Base-by-base conservation (phyloP, 345 rosid genomes). In the Arabidopsis arenosa region DNA sequence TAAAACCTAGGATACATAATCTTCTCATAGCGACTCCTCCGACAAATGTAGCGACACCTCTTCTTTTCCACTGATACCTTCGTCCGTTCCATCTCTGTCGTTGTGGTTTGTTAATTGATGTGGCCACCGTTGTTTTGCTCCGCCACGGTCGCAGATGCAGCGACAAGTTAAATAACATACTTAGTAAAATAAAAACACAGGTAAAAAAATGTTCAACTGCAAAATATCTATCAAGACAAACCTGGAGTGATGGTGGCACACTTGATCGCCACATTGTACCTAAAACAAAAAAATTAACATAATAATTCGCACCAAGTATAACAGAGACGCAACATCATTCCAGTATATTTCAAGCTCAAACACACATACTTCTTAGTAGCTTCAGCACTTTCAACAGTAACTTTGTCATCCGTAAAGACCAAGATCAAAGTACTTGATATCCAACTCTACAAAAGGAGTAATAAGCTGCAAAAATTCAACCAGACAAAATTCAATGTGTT, bases 241-340 rank as follows among this genome's bases (percentile, higher is more conserved):
- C 99, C 99, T 78, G 99, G 99, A 62, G 99, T 92, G 51, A 95
- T 92, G 62, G 99, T 95, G 59, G 99, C 99, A 72, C 99, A 92
- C 84, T 95, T 92, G 77, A 95, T 89, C 6, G 99, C 97, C 14
- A 95, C 99, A 86, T 95, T 95, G 77, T 90, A 92, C 93, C 98
- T 94, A 56, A 30, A 82, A 68, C 10, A 36, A 54, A 63, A 26
- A 37, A 9, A 65, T 32, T 7, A 0, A 53, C 5, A 44, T 0
- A 55, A 36, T 65, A 36, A 9, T 15, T 1, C 63, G 43, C 2
- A 21, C 13, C 52, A 4, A 63, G 5, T 40, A 37, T 9, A 63
- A 30, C 35, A 60, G 48, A 61, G 35, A 35, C 13, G 28, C 17
- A 55, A 3, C 30, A 47, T 6, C 21, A 47, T 2, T n/a, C 7